Conservation (phyloP, 129 eudicot genomes). For the Flaveria sonorensis region DNA sequence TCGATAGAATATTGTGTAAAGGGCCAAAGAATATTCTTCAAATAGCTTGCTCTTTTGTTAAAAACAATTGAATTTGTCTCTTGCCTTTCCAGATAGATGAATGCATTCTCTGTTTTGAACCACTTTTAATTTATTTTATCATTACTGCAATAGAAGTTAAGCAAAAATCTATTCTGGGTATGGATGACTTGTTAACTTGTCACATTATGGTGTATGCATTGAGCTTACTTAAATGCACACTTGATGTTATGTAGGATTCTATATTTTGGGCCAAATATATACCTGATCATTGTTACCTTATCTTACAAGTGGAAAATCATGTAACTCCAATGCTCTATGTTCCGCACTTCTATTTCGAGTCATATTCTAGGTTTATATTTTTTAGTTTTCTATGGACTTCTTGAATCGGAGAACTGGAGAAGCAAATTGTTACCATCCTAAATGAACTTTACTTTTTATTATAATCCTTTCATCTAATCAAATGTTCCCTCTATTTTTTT, state of each 20-base stretch:
- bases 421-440: background rate
- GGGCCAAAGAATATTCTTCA: background rate
- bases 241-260: background rate
- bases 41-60: constrained; percentile 12
- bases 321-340: background rate
- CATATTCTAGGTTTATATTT: background rate
- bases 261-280: background rate
- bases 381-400: background rate
- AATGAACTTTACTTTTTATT: background rate
- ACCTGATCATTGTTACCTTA: constrained; percentile 6
- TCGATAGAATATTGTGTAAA: constrained; percentile 3
- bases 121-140: background rate
- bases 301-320: background rate
- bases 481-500: no score
- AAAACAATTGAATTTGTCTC: background rate
- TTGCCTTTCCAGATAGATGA: background rate
- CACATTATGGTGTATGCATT: background rate
- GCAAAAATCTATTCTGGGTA: background rate
- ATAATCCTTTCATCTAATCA: no score
- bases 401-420: background rate
- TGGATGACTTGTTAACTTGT: constrained; percentile 7
- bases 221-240: background rate
- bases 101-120: background rate
- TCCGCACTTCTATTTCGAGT: background rate
- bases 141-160: constrained; percentile 10